Percentiles rank a stretch among this genome's conserved stretches.
Conservation (phyloP, 2,329 filamentous ascomycete genomes). For the Diplodia corticola region DNA sequence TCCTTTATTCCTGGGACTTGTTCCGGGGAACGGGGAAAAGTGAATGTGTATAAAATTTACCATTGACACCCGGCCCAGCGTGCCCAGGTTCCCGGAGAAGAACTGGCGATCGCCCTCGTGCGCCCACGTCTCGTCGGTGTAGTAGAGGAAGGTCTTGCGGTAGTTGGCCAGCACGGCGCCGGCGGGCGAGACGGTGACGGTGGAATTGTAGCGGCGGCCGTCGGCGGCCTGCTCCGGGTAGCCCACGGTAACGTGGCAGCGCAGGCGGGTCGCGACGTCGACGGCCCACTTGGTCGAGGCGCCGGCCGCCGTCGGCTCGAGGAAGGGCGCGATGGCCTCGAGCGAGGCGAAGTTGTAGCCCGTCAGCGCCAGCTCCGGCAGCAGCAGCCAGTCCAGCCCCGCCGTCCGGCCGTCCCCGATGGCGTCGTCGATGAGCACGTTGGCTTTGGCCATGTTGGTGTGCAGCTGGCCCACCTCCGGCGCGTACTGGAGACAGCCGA, state of each 20-base stretch:
- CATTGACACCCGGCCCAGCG: constrained; percentile 34
- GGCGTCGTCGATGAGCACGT: constrained; percentile 61
- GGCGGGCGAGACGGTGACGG: constrained; percentile 56
- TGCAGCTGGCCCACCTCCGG: constrained; percentile 69
- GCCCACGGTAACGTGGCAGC: constrained; percentile 68
- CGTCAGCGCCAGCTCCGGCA: constrained; percentile 75
- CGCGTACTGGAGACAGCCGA: constrained; percentile 71
- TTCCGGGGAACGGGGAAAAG: background rate
- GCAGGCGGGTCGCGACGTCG: constrained; percentile 63
- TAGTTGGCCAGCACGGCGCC: constrained; percentile 61
- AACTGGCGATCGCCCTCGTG: constrained; percentile 49
- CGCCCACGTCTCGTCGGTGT: constrained; percentile 67
- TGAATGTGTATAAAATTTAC: background rate
- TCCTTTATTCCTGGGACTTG: too few species aligned
- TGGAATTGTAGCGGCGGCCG: constrained; percentile 54
- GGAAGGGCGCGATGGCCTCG: constrained; percentile 65
- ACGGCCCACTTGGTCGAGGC: constrained; percentile 72
- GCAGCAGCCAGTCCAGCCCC: constrained; percentile 67
- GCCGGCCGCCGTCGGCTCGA: constrained; percentile 67
- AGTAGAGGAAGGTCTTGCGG: constrained; percentile 66
- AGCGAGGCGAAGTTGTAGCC: constrained; percentile 78
- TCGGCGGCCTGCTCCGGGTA: constrained; percentile 64
- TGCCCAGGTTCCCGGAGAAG: constrained; percentile 39
- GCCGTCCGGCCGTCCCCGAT: constrained; percentile 34
- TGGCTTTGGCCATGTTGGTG: constrained; percentile 69